These are phyloP conservation scores for Epichloe gansuensis DNA, from an alignment of 2,329 filamentous ascomycete species.

Conservation along the genomic window DNA sequence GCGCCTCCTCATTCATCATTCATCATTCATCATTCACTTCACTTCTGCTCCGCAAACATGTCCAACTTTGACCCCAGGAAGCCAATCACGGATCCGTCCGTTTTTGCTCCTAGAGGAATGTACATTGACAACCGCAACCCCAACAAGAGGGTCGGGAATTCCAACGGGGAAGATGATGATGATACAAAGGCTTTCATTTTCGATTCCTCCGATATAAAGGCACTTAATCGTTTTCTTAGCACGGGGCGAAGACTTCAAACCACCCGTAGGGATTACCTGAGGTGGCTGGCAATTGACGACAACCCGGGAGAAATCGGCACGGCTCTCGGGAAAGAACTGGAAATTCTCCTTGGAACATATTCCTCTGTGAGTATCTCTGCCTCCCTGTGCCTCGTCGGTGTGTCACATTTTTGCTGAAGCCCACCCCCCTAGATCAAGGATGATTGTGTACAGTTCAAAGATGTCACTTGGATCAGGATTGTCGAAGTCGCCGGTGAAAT, in stretches of 20 bases:
- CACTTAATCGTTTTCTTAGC: not conserved
- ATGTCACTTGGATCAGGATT: not conserved
- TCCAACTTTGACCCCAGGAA: not conserved
- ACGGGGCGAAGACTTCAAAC: not conserved
- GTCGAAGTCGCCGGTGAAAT: not conserved
- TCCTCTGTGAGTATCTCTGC: not conserved
- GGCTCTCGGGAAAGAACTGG: not conserved
- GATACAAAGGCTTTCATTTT: not conserved
- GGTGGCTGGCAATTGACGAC: not conserved
- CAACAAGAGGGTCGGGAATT: no score
- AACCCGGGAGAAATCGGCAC: not conserved
- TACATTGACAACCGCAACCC: not conserved
- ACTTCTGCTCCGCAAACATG: not conserved
- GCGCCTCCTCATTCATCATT: no score
- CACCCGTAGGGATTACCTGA: not conserved
- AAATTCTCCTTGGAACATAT: not conserved
- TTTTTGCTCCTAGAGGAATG: not conserved
- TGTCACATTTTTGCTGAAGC: not conserved
- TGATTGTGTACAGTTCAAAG: not conserved
- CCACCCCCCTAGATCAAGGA: not conserved
- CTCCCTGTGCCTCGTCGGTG: no score
- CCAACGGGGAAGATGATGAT: not conserved
- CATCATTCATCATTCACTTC: no score
- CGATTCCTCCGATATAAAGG: not conserved
- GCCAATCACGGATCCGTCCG: constrained; percentile 1